Conservation (phyloP, 2,329 filamentous ascomycete genomes). For the Diaporthe australafricana region DNA sequence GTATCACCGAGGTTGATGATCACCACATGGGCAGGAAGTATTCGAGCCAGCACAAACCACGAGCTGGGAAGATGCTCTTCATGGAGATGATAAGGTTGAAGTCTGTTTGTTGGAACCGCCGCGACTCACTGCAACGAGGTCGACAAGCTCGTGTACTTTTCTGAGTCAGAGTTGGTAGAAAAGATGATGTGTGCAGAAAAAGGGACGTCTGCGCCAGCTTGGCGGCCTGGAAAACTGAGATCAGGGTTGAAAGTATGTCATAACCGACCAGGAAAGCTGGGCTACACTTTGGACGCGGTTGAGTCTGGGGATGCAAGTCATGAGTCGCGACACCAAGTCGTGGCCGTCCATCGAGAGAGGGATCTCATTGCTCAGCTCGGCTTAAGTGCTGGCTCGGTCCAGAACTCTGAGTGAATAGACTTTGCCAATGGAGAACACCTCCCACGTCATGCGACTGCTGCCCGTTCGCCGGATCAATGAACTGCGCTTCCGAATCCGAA, state of each 20-base stretch:
- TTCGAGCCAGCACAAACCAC: not conserved
- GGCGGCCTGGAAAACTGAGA: not conserved
- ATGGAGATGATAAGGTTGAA: not conserved
- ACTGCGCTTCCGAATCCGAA: not conserved
- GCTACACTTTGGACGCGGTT: not conserved
- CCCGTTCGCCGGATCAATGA: not conserved
- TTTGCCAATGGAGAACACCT: not conserved
- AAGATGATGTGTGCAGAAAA: not conserved
- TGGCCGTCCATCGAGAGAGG: not conserved
- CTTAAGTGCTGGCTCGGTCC: not conserved
- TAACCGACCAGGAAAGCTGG: not conserved
- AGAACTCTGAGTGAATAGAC: constrained; percentile 20
- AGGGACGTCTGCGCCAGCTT: not conserved
- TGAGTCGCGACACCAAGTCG: constrained; percentile 8
- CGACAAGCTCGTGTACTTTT: not conserved
- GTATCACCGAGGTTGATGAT: not conserved
- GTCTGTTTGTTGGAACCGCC: not conserved
- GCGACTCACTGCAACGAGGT: not conserved
- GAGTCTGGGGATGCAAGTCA: not conserved
- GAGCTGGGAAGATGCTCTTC: not conserved
- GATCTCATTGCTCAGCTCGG: not conserved
- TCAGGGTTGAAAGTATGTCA: not conserved
- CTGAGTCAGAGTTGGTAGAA: not conserved
- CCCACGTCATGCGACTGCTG: not conserved
- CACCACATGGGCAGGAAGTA: not conserved